Base-by-base conservation (phyloP, 768 basidiomycete species). In the Boletus subparvulus region DNA sequence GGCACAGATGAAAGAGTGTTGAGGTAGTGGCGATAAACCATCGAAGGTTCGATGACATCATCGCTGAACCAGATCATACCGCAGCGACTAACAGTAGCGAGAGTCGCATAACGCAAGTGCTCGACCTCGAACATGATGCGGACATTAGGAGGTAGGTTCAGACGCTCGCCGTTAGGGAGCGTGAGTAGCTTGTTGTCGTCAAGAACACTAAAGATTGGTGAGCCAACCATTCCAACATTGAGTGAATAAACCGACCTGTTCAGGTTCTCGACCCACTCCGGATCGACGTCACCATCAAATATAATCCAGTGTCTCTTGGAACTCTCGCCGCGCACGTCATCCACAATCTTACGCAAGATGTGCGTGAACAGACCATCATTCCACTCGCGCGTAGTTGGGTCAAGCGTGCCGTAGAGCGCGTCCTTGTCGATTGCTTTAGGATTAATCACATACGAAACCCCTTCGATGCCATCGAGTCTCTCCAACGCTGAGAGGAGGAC, bases 21-120 rank as follows among this genome's bases (percentile, higher is more conserved):
- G 45, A 99, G 83, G 67, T 98, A 96, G 68, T 98, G 83, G 50
- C 83, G 85, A 72, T 90, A 97, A 17, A 97, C 83, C 97, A 98
- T 98, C 1, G 80, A 75, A 7, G 94, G 86, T 61, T 92, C 88
- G 28, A 99, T 85, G 47, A 97, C 86, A 61, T 98, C 94, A 56
- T 98, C 94, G 69, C 94, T 98, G 77, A 99, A 99, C 97, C 97
- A 99, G 65, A 99, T 96, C 97, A 99, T 99, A 70, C 97, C 97
- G 68, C 97, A 99, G 54, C 97, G 95, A 84, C 94, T 97, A 79
- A 99, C 97, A 28, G 97, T 99, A 16, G 97, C 97, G 52, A 90
- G 85, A 4, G 97, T 99, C 0, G 97, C 97, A 71, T 96, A 99
- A 65, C 87, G 90, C 62, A 99, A 83, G 71, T 97, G 94, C 70